Evolutionary conservation across 108 stramenopile species (phyloP), one percentile per base, ranked within the genome.

Genomic region (Pseudonitzschia delicatissima): DNA sequence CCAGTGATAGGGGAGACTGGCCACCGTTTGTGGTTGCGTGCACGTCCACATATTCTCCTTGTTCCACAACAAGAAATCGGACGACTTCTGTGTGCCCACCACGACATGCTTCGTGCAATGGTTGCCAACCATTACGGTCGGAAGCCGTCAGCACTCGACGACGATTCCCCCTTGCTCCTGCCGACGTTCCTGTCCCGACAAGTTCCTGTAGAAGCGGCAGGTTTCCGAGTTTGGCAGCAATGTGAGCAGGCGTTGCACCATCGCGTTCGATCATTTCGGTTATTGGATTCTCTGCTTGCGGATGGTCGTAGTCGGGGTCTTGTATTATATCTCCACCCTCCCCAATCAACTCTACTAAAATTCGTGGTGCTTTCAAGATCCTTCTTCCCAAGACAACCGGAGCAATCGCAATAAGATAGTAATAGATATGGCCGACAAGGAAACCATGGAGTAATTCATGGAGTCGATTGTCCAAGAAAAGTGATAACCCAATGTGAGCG

Each of bases 41-140:
- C 20, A 83, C 53, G 59, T 91, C 83, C 1, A 79, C 87, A 15
- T 83, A 83, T 11, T 78, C 36, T 7, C 75, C 31, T 11, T 78
- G 45, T 12, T 77, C 36, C 34, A 80, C 67, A 0, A 91, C 67
- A 9, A 90, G 57, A 20, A 77, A 61, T 45, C 75, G 74, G 4
- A 92, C 81, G 27, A 77, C 64, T 21, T 85, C 84, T 5, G 58
- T 39, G 64, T 87, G 77, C 1, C 87, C 91, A 51, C 37, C 64
- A 20, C 83, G 66, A 4, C 78, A 76, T 36, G 82, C 85, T 21
- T 81, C 77, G 61, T 92, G 91, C 39, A 94, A 34, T 4, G 82
- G 79, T 57, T 73, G 64, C 82, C 86, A 83, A 1, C 80, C 79
- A 52, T 87, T 87, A 17, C 57, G 35, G 45, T 87, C 87, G 35